phyloP scores from a whole-genome alignment of 1,284 basidiomycete genomes.

The Leccinum fallax region DNA sequence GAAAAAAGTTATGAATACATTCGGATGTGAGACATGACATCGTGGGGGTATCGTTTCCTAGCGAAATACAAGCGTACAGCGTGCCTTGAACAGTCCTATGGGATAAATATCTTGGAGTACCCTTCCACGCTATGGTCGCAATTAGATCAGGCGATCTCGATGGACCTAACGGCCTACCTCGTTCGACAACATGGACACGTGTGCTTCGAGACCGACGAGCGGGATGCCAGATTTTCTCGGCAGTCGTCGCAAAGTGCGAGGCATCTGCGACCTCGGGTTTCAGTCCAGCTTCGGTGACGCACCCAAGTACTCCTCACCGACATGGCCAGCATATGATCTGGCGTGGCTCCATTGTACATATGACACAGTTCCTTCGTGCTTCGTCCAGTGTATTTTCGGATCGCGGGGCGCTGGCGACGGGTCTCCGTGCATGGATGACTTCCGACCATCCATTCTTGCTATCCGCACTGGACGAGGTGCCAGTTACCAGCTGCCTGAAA shows the following conservation, averaged over 20 bases:
- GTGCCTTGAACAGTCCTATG: conserved; percentile 36
- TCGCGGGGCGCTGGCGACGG: conserved; percentile 9
- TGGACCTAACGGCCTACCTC: conserved; percentile 44
- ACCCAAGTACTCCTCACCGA: conserved; percentile 47
- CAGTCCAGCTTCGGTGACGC: conserved; percentile 4
- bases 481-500: conserved; percentile 41
- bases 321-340: conserved; percentile 82
- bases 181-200: conserved; percentile 74
- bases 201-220: conserved; percentile 64
- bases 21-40: conserved; percentile 3
- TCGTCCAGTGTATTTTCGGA: conserved; percentile 34
- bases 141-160: conserved; percentile 9
- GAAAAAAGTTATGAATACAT: conserved; percentile 11
- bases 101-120: conserved; percentile 70
- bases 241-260: conserved; percentile 74
- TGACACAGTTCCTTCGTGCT: conserved; percentile 58
- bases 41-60: conserved; percentile 15
- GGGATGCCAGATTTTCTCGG: conserved; percentile 65
- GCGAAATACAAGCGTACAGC: conserved; percentile 10
- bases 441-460: conserved; percentile 30
- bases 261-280: conserved; percentile 47
- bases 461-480: conserved; percentile 7
- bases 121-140: conserved; percentile 60
- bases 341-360: conserved; percentile 69
- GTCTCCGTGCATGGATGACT: conserved; percentile 26